Evolutionary conservation across 1,139 yeast species (phyloP).

Genomic region (Protomyces lactucae-debilis): DNA sequence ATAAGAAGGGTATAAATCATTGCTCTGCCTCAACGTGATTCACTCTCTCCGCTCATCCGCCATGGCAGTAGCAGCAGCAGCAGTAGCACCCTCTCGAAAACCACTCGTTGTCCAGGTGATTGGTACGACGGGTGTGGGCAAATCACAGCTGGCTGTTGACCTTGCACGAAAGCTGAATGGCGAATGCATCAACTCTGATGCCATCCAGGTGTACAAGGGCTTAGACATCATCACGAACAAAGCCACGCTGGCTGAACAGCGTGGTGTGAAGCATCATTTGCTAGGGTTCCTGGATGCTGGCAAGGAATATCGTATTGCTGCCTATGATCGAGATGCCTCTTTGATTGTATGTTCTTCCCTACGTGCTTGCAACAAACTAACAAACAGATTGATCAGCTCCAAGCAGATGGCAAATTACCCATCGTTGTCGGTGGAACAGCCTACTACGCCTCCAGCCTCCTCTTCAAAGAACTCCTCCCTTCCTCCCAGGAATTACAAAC

Average conservation of each 20-base stretch:
- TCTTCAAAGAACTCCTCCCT: constrained; percentile 59
- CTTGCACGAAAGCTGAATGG: constrained; percentile 74
- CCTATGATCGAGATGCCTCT: constrained; percentile 69
- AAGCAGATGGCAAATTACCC: constrained; percentile 66
- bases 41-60: too few species aligned
- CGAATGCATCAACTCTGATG: constrained; percentile 90
- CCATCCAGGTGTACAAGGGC: constrained; percentile 86
- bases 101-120: constrained; percentile 58
- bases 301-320: constrained; percentile 77
- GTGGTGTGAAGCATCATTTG: constrained; percentile 74
- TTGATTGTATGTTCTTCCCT: constrained; percentile 30
- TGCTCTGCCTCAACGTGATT: too few species aligned
- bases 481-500: constrained; percentile 37
- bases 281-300: constrained; percentile 71
- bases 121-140: constrained; percentile 98
- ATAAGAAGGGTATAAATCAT: too few species aligned
- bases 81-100: neutral
- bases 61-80: neutral
- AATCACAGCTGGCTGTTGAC: constrained; percentile 57
- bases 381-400: constrained; percentile 56
- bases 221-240: constrained; percentile 81
- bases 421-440: constrained; percentile 95
- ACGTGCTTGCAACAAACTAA: neutral
- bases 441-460: constrained; percentile 72
- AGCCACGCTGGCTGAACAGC: constrained; percentile 74